These are phyloP conservation scores for Streptanthus diversifolius DNA, from an alignment of 345 rosid genomes.

Conservation along the genomic window DNA sequence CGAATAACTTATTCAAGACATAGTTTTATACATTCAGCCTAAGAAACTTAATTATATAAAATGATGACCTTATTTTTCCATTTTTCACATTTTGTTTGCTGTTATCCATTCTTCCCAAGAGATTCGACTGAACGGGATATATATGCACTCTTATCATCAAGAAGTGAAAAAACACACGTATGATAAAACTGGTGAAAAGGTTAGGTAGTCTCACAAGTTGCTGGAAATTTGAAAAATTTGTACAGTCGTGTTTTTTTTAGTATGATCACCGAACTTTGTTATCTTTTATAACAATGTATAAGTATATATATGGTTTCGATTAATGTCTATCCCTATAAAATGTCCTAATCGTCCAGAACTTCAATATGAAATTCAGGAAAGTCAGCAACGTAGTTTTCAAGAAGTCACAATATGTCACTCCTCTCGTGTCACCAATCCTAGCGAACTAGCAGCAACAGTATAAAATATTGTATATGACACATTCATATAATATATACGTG, in stretches of 20 bases:
- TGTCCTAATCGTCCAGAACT: slow-evolving; percentile 9
- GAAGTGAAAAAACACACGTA: neutral
- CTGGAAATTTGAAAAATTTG: slow-evolving; percentile 5
- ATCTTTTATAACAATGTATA: neutral
- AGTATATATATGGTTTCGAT: neutral
- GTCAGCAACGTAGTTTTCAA: slow-evolving; percentile 34
- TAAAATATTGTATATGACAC: slow-evolving; percentile 11
- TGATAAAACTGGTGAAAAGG: neutral
- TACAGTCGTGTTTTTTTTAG: neutral
- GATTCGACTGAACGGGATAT: neutral
- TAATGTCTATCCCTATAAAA: slow-evolving; percentile 1
- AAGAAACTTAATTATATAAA: neutral
- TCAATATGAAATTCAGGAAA: slow-evolving; percentile 3
- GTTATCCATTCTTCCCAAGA: neutral
- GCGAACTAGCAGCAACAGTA: slow-evolving; percentile 4
- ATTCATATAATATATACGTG: neutral
- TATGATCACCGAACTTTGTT: slow-evolving; percentile 1
- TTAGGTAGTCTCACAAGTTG: slow-evolving; percentile 12
- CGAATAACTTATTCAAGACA: neutral
- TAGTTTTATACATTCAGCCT: neutral
- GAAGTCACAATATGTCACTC: slow-evolving; percentile 17
- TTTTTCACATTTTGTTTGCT: neutral
- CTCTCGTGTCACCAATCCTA: slow-evolving; percentile 17
- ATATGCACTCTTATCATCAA: neutral
- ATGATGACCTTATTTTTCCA: neutral